Base-by-base conservation (phyloP, 306 rosid species). In the Cajanus cajan region DNA sequence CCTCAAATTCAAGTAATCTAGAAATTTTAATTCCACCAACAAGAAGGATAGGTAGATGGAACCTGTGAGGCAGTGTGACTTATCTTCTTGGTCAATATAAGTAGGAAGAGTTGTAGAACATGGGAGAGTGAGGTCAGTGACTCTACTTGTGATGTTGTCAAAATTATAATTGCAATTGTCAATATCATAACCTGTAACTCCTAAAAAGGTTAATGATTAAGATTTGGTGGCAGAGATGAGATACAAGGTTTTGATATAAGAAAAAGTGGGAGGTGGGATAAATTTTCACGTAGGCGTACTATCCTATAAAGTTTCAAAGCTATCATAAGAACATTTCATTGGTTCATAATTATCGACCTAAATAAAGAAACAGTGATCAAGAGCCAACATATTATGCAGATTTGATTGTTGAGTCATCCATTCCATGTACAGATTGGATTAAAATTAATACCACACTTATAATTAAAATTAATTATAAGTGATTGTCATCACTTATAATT, bases 301-400 rank as follows among this genome's bases (percentile, higher is more conserved):
- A 48, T 7, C 61, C 21, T 51, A 14, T 39, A 6, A 36, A 16
- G 69, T 55, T 68, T 55, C 69, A 78, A n/a, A 78, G 21, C 69
- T 28, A 18, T 68, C 68, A 68, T 43, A 33, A 69, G 18, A 43
- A 18, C 41, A 58, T 69, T 43, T 40, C 16, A 4, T 65, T 66
- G 15, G 37, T 36, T 64, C 58, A 37, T 48, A 44, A 71, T 65
- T 71, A 34, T 73, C 48, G 71, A 36, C 61, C 61, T 57, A 78
- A 33, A 28, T 10, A 8, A n/a, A n/a, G n/a, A n/a, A 57, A 19
- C 25, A 69, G 21, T 19, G 28, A 34, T 44, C 21, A 4, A 47
- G 69, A 21, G 28, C 50, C 0, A 33, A 57, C 33, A 18, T 7
- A 34, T 21, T 54, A 8, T 47, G n/a, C n/a, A n/a, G n/a, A n/a